phyloP scores from a whole-genome alignment of 2,329 filamentous ascomycete species.

The Arthrocladium fulminans region DNA sequence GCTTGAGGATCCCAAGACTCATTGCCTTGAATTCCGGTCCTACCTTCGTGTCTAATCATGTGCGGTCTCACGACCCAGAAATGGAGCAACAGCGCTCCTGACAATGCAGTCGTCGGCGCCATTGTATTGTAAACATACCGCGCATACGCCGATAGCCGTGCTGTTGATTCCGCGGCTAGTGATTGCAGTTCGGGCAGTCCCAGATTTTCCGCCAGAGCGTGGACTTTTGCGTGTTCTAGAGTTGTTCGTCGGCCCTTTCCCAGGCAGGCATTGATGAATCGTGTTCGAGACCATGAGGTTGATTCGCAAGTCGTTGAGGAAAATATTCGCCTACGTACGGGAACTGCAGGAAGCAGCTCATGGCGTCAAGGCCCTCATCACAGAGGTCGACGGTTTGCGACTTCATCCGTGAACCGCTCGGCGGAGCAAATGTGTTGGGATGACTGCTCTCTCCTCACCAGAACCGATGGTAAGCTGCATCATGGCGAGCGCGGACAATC shows the following conservation, averaged over 20 bases:
- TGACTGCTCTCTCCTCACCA: conserved; percentile 50
- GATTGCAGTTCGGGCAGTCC: conserved; percentile 59
- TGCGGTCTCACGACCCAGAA: conserved; percentile 79
- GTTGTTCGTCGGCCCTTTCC: conserved; percentile 71
- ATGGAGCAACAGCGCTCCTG: conserved; percentile 74
- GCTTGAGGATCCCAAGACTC: conserved; percentile 85
- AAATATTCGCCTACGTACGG: conserved; percentile 85
- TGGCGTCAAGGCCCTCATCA: conserved; percentile 61
- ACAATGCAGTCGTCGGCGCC: conserved; percentile 60
- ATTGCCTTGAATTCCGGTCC: conserved; percentile 74
- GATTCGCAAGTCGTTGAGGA: conserved; percentile 50
- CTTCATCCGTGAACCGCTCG: conserved; percentile 27
- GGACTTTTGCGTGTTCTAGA: conserved; percentile 83
- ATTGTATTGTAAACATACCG: conserved; percentile 82
- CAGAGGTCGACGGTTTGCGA: conserved; percentile 51
- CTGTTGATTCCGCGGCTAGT: conserved; percentile 81
- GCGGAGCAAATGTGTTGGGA: conserved; percentile 75
- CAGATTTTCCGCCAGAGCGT: conserved; percentile 78
- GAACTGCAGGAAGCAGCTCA: conserved; percentile 72
- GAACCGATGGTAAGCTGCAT: conserved; percentile 59
- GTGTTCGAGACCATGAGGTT: conserved; percentile 59
- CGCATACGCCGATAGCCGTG: conserved; percentile 81
- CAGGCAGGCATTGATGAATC: conserved; percentile 57
- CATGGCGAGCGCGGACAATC: conserved; percentile 58
- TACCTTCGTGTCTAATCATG: conserved; percentile 74